phyloP scores from a whole-genome alignment of 2,329 filamentous ascomycete species.

The Penicillium corylophilum region DNA sequence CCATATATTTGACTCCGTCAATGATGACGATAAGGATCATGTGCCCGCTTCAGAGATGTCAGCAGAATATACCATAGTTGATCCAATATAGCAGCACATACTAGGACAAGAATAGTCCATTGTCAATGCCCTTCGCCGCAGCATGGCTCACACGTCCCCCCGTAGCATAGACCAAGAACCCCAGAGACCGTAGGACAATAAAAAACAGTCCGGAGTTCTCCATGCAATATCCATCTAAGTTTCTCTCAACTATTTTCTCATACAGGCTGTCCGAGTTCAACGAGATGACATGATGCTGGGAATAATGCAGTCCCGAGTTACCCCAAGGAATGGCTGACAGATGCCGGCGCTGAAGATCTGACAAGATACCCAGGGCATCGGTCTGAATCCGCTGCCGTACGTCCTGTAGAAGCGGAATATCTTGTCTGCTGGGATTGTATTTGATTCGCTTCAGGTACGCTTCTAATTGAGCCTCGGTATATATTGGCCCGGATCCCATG shows the following conservation, averaged over 20 bases:
- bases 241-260: slow-evolving; percentile 52
- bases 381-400: slow-evolving; percentile 28
- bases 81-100: slow-evolving; percentile 20
- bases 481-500: slow-evolving; percentile 27
- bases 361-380: slow-evolving; percentile 33
- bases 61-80: neutral
- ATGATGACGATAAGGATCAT: slow-evolving; percentile 63
- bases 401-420: slow-evolving; percentile 22
- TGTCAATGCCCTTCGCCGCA: slow-evolving; percentile 34
- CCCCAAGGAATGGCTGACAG: slow-evolving; percentile 55
- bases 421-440: slow-evolving; percentile 19
- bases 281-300: slow-evolving; percentile 48
- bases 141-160: slow-evolving; percentile 51
- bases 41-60: slow-evolving; percentile 44
- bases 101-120: slow-evolving; percentile 51
- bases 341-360: slow-evolving; percentile 44
- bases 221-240: slow-evolving; percentile 61
- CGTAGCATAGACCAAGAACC: slow-evolving; percentile 55
- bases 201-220: slow-evolving; percentile 58
- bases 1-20: slow-evolving; percentile 45
- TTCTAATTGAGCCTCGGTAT: slow-evolving; percentile 37
- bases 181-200: slow-evolving; percentile 52
- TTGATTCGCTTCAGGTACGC: slow-evolving; percentile 36
- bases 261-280: slow-evolving; percentile 53
- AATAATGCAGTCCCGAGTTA: slow-evolving; percentile 58